phyloP scores from a whole-genome alignment of 768 basidiomycete genomes.

The Boletus subparvulus region DNA sequence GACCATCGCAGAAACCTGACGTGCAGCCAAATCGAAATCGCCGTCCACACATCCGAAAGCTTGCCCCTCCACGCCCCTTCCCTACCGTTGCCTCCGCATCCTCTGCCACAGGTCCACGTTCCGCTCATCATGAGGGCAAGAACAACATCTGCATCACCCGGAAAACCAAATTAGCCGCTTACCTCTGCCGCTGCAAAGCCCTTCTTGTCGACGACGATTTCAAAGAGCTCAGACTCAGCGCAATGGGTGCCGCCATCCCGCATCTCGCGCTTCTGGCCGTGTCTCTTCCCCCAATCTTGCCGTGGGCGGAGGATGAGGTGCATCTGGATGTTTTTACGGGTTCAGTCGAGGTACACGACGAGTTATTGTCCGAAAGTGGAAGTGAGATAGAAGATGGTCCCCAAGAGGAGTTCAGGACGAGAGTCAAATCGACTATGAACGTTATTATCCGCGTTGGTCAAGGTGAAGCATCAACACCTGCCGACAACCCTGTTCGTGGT shows the following conservation, averaged over 20 bases:
- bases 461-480: constrained; percentile 42
- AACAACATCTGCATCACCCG: constrained; percentile 80
- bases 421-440: constrained; percentile 69
- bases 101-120: constrained; percentile 78
- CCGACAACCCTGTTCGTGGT: constrained; percentile 2
- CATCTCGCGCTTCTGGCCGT: constrained; percentile 67
- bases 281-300: constrained; percentile 71
- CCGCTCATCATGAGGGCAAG: constrained; percentile 76
- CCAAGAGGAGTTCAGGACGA: constrained; percentile 54
- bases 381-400: constrained; percentile 60
- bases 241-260: constrained; percentile 90
- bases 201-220: constrained; percentile 76
- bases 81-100: constrained; percentile 74
- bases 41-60: constrained; percentile 52
- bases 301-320: constrained; percentile 63
- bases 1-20: constrained; percentile 2
- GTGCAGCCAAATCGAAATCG: constrained; percentile 8
- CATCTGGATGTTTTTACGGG: constrained; percentile 63
- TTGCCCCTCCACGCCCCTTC: constrained; percentile 72
- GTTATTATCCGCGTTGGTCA: constrained; percentile 62
- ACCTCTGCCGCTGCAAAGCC: constrained; percentile 76
- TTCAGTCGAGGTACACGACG: constrained; percentile 74
- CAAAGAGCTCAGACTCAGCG: constrained; percentile 70
- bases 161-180: constrained; percentile 67
- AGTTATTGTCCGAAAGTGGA: constrained; percentile 48